A percentile compares a stretch with the other conserved stretches of the same genome.
Evolutionary conservation across 805 yeast genomes (phyloP).

Genomic region (Saccharomycopsis olivae): DNA sequence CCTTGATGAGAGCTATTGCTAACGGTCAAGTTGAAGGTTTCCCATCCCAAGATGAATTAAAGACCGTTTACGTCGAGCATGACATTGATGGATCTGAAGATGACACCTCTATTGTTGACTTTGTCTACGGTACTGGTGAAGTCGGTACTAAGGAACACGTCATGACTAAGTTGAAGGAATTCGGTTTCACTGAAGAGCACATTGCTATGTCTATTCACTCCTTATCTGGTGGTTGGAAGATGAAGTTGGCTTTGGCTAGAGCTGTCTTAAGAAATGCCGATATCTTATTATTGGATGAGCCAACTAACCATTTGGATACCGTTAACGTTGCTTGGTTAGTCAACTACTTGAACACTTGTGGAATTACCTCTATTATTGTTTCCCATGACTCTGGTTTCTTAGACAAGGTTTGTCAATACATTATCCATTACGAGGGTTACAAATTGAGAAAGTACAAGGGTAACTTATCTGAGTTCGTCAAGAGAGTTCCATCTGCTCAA

Average conservation of each 20-base stretch:
- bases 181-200: constrained; percentile 92
- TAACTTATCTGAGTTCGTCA: constrained; percentile 97
- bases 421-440: constrained; percentile 99
- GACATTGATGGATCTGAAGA: constrained; percentile 98
- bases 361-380: constrained; percentile 95
- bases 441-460: constrained; percentile 99
- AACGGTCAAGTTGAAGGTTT: constrained; percentile 99
- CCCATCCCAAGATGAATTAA: constrained; percentile 99
- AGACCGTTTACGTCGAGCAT: constrained; percentile 99
- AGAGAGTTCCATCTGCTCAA: constrained; percentile 97
- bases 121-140: constrained; percentile 76
- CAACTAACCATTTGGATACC: constrained; percentile 99
- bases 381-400: constrained; percentile 99
- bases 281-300: constrained; percentile 96
- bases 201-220: constrained; percentile 88
- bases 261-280: constrained; percentile 98
- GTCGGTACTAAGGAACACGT: constrained; percentile 69
- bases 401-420: constrained; percentile 94
- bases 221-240: constrained; percentile 99
- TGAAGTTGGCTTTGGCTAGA: constrained; percentile 98
- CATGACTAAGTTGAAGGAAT: constrained; percentile 69
- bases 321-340: constrained; percentile 99
- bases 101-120: constrained; percentile 88
- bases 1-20: constrained; percentile 95
- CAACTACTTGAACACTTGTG: constrained; percentile 98